Conservation (phyloP, 164 flowering plant genomes). For the Stephania cephalantha region DNA sequence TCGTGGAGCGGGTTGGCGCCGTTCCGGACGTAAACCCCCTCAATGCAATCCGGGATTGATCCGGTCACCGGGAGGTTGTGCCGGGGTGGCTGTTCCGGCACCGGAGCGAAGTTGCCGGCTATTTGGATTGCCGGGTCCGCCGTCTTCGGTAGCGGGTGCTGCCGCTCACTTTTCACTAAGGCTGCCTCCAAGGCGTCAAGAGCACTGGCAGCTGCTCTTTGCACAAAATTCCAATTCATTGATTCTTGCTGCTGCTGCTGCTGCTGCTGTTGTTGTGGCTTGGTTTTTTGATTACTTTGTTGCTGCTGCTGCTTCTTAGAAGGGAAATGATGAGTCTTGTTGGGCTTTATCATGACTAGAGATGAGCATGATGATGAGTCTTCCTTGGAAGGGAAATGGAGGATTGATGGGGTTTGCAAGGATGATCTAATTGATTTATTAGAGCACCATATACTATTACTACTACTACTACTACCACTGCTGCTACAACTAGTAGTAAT, state of each 20-base stretch:
- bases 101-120: conserved; percentile 81
- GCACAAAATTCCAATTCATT: conserved; percentile 45
- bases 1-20: conserved; percentile 83
- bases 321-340: too few relatives aligned
- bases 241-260: conserved; percentile 32
- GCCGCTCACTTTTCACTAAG: conserved; percentile 35
- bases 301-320: too few relatives aligned
- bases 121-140: conserved; percentile 74
- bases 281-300: background rate
- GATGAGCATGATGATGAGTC: background rate
- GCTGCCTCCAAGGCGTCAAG: conserved; percentile 47
- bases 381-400: conserved; percentile 22
- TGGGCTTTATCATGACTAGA: too few relatives aligned
- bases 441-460: background rate
- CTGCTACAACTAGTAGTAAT: background rate
- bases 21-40: conserved; percentile 75
- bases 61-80: conserved; percentile 48
- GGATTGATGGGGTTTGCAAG: conserved; percentile 15
- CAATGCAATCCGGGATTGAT: conserved; percentile 50
- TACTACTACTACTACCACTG: background rate
- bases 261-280: conserved; percentile 1
- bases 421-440: conserved; percentile 7
- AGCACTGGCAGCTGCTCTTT: conserved; percentile 50
- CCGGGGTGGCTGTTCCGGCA: conserved; percentile 53
- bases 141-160: conserved; percentile 64